A percentile compares a stretch with the other conserved stretches of the same genome.
Evolutionary conservation across 306 rosid species (phyloP).

Genomic region (Chamaecrista fasciculata): DNA sequence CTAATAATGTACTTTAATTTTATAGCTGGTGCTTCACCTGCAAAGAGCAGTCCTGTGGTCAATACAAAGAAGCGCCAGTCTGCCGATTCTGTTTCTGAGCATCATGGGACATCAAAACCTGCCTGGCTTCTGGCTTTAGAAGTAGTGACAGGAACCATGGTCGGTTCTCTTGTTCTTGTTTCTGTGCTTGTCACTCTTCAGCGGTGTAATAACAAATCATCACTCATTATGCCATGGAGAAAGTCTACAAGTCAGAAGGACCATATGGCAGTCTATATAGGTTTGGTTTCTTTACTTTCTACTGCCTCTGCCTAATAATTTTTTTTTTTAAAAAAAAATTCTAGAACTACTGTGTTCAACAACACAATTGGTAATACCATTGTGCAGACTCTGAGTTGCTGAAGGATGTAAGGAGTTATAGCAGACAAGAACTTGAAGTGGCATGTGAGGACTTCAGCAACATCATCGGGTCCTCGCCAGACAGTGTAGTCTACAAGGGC

Average conservation of each 20-base stretch:
- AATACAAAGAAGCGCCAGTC: conserved; percentile 38
- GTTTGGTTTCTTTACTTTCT: conserved; percentile 37
- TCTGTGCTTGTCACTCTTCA: conserved; percentile 63
- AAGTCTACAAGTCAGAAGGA: conserved; percentile 81
- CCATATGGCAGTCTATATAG: conserved; percentile 55
- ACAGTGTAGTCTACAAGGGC: conserved; percentile 94
- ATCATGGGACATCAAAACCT: conserved; percentile 63
- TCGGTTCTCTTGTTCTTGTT: conserved; percentile 63
- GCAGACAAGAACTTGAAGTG: conserved; percentile 94
- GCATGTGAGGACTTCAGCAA: conserved; percentile 99
- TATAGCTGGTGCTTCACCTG: conserved; percentile 60
- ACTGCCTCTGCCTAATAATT: conserved; percentile 24
- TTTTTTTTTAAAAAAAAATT: background rate
- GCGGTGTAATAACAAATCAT: conserved; percentile 67
- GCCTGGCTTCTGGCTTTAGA: conserved; percentile 85
- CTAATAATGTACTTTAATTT: conserved; percentile 25
- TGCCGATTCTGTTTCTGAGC: conserved; percentile 39
- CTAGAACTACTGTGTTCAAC: conserved; percentile 19
- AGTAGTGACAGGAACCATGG: conserved; percentile 73
- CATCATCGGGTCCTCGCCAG: conserved; percentile 97
- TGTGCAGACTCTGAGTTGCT: conserved; percentile 72
- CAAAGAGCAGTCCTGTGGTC: conserved; percentile 51
- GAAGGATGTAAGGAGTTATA: conserved; percentile 71
- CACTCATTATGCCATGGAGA: conserved; percentile 91
- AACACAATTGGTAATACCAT: conserved; percentile 25